A percentile compares a stretch with the other conserved stretches of the same genome.
Evolutionary conservation across 2,329 filamentous ascomycete species (phyloP).

Genomic region (Ophiocordyceps sinensis): DNA sequence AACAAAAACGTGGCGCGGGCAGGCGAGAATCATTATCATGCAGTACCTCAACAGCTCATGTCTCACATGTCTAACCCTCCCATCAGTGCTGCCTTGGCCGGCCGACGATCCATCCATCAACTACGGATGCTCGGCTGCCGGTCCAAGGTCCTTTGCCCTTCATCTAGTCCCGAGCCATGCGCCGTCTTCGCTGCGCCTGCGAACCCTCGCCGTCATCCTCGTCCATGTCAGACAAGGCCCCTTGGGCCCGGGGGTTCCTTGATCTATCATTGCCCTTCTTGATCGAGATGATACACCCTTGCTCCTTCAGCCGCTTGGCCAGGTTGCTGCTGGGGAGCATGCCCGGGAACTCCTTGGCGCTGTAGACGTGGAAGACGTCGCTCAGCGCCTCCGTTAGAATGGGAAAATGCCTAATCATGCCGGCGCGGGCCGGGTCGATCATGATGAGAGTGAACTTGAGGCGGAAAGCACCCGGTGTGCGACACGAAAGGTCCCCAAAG

Average conservation of each 20-base stretch:
- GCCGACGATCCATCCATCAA: background rate
- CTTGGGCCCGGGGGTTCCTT: slow-evolving; percentile 4
- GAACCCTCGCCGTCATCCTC: slow-evolving; percentile 5
- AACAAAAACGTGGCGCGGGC: too few species aligned
- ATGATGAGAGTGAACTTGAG: slow-evolving; percentile 62
- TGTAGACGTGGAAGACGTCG: slow-evolving; percentile 65
- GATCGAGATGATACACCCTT: slow-evolving; percentile 72
- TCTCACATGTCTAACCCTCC: background rate
- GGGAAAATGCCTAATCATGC: slow-evolving; percentile 28
- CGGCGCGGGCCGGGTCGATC: slow-evolving; percentile 46
- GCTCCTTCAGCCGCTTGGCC: slow-evolving; percentile 60
- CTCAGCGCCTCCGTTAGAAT: slow-evolving; percentile 42
- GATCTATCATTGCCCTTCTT: slow-evolving; percentile 70
- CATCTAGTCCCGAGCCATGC: slow-evolving; percentile 3
- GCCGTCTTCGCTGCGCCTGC: slow-evolving; percentile 5
- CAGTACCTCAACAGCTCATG: background rate
- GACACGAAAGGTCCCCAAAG: slow-evolving; percentile 69
- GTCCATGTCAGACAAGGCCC: slow-evolving; percentile 7
- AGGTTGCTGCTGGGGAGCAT: slow-evolving; percentile 66
- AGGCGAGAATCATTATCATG: background rate
- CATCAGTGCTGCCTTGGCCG: background rate
- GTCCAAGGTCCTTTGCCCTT: background rate
- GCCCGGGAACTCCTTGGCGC: slow-evolving; percentile 73
- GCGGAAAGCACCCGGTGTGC: slow-evolving; percentile 62
- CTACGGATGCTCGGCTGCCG: background rate